A percentile compares a stretch with the other conserved stretches of the same genome.
These are phyloP conservation scores for Saccharomycopsis fermentans DNA, from an alignment of 805 yeast species.

Conservation along the genomic window DNA sequence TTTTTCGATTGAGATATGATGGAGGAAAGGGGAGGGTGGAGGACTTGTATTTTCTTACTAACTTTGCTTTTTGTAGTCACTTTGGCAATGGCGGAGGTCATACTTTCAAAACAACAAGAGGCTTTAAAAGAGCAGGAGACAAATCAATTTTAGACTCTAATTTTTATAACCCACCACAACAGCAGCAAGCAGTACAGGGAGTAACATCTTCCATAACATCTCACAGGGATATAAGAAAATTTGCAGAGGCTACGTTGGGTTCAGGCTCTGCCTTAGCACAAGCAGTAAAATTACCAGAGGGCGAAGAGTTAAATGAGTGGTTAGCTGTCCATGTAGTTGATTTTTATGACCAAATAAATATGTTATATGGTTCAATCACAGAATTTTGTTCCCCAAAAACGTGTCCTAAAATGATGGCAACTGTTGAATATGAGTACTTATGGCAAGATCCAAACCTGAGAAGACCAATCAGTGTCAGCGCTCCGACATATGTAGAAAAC, in stretches of 20 bases:
- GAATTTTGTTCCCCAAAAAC: slow-evolving; percentile 92
- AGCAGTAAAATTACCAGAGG: slow-evolving; percentile 89
- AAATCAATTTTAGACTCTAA: slow-evolving; percentile 7
- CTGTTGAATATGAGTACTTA: slow-evolving; percentile 90
- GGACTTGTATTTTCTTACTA: not conserved
- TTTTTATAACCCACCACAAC: slow-evolving; percentile 20
- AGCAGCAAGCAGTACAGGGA: slow-evolving; percentile 13
- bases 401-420: slow-evolving; percentile 97
- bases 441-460: slow-evolving; percentile 75
- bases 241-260: slow-evolving; percentile 93
- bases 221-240: slow-evolving; percentile 70
- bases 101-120: slow-evolving; percentile 37
- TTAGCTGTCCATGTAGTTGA: slow-evolving; percentile 96
- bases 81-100: slow-evolving; percentile 28
- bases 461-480: slow-evolving; percentile 79
- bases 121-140: slow-evolving; percentile 30
- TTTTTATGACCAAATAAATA: slow-evolving; percentile 90
- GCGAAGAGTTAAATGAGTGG: slow-evolving; percentile 91
- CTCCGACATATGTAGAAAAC: slow-evolving; percentile 90
- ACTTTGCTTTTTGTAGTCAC: not conserved
- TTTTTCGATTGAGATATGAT: not conserved
- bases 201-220: slow-evolving; percentile 27
- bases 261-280: slow-evolving; percentile 83
- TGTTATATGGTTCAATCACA: slow-evolving; percentile 92
- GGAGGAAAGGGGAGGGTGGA: no score